These are phyloP conservation scores for Podaxis sp. DNA, from an alignment of 768 basidiomycete species.

Conservation along the genomic window DNA sequence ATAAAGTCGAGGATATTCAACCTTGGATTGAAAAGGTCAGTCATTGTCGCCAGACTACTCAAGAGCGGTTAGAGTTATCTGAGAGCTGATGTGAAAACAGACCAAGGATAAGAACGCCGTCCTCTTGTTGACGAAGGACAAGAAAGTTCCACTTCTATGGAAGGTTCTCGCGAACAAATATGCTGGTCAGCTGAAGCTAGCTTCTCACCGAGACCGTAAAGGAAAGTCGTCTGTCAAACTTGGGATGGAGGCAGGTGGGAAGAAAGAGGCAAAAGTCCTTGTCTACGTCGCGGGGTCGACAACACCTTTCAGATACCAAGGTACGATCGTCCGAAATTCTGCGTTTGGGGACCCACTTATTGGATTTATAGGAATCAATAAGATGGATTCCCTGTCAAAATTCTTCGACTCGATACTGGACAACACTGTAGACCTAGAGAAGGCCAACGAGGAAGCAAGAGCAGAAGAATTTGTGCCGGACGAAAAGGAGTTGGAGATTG, in stretches of 20 bases:
- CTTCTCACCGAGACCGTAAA: conserved; percentile 61
- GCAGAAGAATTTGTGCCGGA: conserved; percentile 41
- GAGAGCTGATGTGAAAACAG: conserved; percentile 17
- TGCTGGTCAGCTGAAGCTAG: conserved; percentile 58
- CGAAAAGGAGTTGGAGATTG: conserved; percentile 45
- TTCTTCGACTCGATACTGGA: conserved; percentile 74
- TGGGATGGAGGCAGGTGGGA: conserved; percentile 54
- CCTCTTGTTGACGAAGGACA: conserved; percentile 71
- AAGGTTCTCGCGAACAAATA: conserved; percentile 74
- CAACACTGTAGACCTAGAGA: conserved; percentile 57
- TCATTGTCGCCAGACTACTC: conserved; percentile 4
- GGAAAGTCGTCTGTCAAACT: conserved; percentile 58
- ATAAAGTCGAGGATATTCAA: conserved; percentile 50
- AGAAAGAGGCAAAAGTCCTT: conserved; percentile 65
- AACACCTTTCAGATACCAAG: conserved; percentile 62
- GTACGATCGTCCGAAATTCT: conserved; percentile 32
- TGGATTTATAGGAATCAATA: conserved; percentile 53
- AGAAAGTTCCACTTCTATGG: conserved; percentile 76
- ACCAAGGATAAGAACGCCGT: conserved; percentile 48
- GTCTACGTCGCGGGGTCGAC: conserved; percentile 64
- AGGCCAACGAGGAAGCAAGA: conserved; percentile 38
- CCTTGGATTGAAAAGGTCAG: conserved; percentile 73
- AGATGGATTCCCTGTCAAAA: conserved; percentile 70
- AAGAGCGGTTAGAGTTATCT: not conserved
- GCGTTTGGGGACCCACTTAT: not conserved